Conservation (phyloP, 768 basidiomycete species). For the Imleria badia region DNA sequence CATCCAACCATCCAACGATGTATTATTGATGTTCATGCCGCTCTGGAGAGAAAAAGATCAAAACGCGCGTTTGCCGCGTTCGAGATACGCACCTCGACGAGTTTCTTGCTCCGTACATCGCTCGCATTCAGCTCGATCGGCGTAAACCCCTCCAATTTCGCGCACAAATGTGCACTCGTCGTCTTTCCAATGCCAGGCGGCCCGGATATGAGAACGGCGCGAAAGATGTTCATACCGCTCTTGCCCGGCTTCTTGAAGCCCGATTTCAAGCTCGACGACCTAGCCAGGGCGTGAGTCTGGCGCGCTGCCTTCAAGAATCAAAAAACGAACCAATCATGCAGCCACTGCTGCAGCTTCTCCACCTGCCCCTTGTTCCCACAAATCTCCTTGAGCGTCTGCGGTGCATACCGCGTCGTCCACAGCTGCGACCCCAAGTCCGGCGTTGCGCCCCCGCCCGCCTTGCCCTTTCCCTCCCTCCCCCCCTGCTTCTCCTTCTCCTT, state of each 20-base stretch:
- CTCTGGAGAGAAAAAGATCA: conserved; percentile 45
- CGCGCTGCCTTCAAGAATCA: no score
- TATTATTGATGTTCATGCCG: conserved; percentile 87
- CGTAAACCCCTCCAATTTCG: conserved; percentile 85
- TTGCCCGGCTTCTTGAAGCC: conserved; percentile 96
- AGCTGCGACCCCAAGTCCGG: conserved; percentile 62
- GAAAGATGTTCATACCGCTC: conserved; percentile 79
- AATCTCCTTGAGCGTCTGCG: conserved; percentile 81
- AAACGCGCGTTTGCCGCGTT: not conserved
- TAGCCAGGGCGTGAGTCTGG: conserved; percentile 27
- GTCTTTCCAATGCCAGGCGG: conserved; percentile 98
- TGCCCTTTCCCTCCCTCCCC: not conserved
- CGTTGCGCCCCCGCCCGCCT: conserved; percentile 24
- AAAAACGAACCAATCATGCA: conserved; percentile 74
- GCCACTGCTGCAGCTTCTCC: conserved; percentile 86
- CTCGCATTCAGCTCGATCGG: conserved; percentile 97
- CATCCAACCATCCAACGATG: conserved; percentile 85
- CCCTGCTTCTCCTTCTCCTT: conserved; percentile 45
- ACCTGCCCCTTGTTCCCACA: conserved; percentile 94
- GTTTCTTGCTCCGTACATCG: conserved; percentile 93
- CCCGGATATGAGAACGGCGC: conserved; percentile 88
- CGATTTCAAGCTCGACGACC: conserved; percentile 69
- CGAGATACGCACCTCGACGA: conserved; percentile 69
- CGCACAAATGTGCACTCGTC: conserved; percentile 90
- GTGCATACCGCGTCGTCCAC: conserved; percentile 97